Evolutionary conservation across 345 rosid genomes (phyloP), one percentile per base, ranked within the genome.

Genomic region (Eucalyptus marginata): DNA sequence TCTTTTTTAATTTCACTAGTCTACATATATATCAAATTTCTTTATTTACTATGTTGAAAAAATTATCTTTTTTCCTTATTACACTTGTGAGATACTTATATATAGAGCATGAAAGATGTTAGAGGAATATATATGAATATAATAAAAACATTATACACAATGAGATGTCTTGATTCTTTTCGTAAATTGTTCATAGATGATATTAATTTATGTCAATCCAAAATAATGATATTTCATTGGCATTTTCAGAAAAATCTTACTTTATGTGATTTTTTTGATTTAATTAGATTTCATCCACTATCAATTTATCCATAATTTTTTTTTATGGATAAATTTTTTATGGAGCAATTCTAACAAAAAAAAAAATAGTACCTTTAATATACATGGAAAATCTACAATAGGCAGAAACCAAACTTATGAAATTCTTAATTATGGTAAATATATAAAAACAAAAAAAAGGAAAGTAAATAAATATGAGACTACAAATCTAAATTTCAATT

Each of bases 141-240:
- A 56, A 9, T 2, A 56, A 56, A 56, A 56, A 56, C 62, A 56
- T 24, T 56, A 56, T 56, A 2, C 62, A 8, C 27, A 56, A 24
- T 24, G 29, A 56, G 29, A 24, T 56, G 29, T 56, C 29, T 22
- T 56, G 29, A 56, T 56, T 24, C 24, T 50, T 24, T 56, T 56
- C 0, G 1, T 56, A 56, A 56, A 56, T 7, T 24, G 13, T 10
- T 56, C 6, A 24, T 24, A 56, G 0, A 56, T 24, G 29, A 24
- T 5, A 24, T 56, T 56, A 24, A 56, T 56, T 56, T 24, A 22
- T 56, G 1, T 24, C 62, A 56, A 56, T 56, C 6, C 29, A 56
- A 9, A 56, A 56, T 56, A 56, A 4, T 56, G 29, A 56, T 56
- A 10, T 10, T 56, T 25, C 29, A 56, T 1, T 56, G 13, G 62